Evolutionary conservation across 108 stramenopile genomes (phyloP), one percentile per base, ranked within the genome.

Genomic region (Cyclotella sp.): DNA sequence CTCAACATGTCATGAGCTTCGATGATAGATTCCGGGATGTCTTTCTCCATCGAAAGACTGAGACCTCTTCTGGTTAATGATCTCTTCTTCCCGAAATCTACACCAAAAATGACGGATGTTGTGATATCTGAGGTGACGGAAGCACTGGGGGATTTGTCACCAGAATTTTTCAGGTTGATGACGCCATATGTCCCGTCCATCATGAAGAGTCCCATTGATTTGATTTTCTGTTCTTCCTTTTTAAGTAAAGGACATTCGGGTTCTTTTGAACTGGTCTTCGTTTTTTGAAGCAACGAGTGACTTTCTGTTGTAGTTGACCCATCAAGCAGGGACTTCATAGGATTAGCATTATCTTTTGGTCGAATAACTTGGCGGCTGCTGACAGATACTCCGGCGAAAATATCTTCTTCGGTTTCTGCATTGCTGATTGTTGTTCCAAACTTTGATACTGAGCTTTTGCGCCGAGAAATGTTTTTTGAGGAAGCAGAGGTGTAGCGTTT

Each of bases 91-190:
- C 54, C 53, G 63, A 54, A 68, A 53, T 82, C 81, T 43, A 65
- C 58, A 29, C 82, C 82, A 63, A 83, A 83, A 41, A 83, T 63
- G 14, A 77, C 76, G 39, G 82, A 83, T 3, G 82, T 72, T 57
- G 82, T 83, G 15, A 83, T 83, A 57, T 83, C 82, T 14, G 82
- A 83, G 40, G 82, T 83, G 0, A 76, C 60, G n/a, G 82, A 83
- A 19, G 72, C 72, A 47, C 66, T 68, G 0, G 82, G 75, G 45
- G 76, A 83, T 26, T 49, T 51, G 16, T 43, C 24, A 21, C 52
- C 75, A 13, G 21, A 14, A 46, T 62, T 51, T 4, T 63, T 62
- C 62, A 77, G 34, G 34, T 76, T 52, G 26, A 83, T 77, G 0
- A 77, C 76, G 9, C 82, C 82, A 63, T 83, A 77, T 16, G 46